phyloP scores from a whole-genome alignment of 441 rosid genomes.

The Kokia cookei region DNA sequence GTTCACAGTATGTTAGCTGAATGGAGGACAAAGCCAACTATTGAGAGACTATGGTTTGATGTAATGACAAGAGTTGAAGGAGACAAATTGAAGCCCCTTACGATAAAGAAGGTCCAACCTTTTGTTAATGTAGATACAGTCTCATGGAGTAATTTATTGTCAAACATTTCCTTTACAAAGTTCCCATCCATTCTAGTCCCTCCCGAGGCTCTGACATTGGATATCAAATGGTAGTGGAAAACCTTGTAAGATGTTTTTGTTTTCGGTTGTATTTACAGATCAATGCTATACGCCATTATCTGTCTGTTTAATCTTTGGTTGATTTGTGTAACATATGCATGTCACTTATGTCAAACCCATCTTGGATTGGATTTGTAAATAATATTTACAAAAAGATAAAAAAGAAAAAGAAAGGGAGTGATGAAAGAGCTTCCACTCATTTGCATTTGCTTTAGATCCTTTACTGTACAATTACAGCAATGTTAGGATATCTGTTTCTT shows the following conservation, averaged over 20 bases:
- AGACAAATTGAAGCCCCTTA: conserved; percentile 43
- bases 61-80: conserved; percentile 49
- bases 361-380: neutral
- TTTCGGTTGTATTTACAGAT: neutral
- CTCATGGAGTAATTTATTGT: conserved; percentile 66
- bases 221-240: conserved; percentile 60
- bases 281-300: neutral
- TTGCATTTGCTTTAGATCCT: neutral
- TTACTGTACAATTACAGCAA: neutral
- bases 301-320: neutral
- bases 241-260: conserved; percentile 26
- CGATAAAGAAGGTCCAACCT: conserved; percentile 49
- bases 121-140: conserved; percentile 49
- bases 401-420: neutral
- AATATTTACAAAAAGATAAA: neutral
- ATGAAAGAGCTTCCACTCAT: conserved; percentile 1
- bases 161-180: conserved; percentile 69
- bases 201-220: conserved; percentile 73
- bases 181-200: conserved; percentile 68
- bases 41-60: conserved; percentile 64
- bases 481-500: neutral
- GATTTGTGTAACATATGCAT: neutral
- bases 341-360: neutral
- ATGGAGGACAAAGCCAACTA: conserved; percentile 65
- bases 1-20: conserved; percentile 18